These are phyloP conservation scores for Gynostemma pentaphyllum DNA, from an alignment of 306 rosid species.

Conservation along the genomic window DNA sequence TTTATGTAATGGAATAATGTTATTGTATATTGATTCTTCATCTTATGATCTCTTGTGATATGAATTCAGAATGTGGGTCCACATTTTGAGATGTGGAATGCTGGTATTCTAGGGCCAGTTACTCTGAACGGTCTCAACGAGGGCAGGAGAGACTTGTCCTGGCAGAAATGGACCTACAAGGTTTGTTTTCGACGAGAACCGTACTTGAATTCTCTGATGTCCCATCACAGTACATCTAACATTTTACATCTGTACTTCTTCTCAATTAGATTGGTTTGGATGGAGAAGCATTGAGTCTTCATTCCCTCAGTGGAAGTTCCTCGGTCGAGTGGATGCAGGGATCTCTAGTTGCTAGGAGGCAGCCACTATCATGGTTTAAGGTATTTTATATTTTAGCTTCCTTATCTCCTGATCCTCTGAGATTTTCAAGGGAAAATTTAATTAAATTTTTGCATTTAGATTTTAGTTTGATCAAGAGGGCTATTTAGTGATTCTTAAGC, in stretches of 20 bases:
- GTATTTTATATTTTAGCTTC: conserved; percentile 25
- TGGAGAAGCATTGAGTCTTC: conserved; percentile 89
- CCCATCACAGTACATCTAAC: conserved; percentile 16
- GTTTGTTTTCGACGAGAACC: conserved; percentile 24
- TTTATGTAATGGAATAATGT: neutral
- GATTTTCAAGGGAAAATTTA: neutral
- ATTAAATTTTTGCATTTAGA: too few relatives aligned
- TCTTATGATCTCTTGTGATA: neutral
- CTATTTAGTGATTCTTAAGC: neutral
- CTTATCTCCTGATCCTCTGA: neutral
- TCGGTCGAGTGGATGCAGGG: conserved; percentile 91
- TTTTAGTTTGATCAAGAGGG: neutral
- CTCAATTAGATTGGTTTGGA: conserved; percentile 67
- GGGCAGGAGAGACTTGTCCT: conserved; percentile 84
- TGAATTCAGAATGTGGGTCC: conserved; percentile 79
- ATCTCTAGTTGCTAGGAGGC: conserved; percentile 44
- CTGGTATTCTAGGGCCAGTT: conserved; percentile 90
- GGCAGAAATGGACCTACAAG: conserved; percentile 99
- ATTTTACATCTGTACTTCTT: conserved; percentile 15
- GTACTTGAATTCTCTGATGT: neutral
- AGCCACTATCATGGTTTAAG: conserved; percentile 93
- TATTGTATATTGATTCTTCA: neutral
- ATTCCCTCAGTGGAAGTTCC: conserved; percentile 85
- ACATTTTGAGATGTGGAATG: conserved; percentile 95
- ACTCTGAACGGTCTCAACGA: conserved; percentile 73